phyloP scores from a whole-genome alignment of 805 yeast genomes.

The Yarrowia sp. region DNA sequence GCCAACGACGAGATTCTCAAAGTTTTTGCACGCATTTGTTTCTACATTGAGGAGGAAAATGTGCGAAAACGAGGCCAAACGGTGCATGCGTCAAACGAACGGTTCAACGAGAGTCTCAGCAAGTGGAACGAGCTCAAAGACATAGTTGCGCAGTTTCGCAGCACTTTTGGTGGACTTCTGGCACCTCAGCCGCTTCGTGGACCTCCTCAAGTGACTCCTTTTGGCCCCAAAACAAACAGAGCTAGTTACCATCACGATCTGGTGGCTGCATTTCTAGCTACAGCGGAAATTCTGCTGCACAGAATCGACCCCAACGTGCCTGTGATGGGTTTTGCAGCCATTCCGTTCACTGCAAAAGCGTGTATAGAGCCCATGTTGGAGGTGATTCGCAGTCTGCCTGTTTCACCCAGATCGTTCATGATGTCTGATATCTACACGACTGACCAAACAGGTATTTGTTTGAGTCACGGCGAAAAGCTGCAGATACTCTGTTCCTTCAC shows the following conservation, averaged over 20 bases:
- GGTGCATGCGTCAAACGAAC: not conserved
- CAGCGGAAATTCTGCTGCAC: not conserved
- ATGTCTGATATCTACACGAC: not conserved
- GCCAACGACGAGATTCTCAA: conserved; percentile 24
- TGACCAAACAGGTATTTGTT: not conserved
- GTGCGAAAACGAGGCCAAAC: not conserved
- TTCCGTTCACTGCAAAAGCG: conserved; percentile 14
- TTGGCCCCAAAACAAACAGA: conserved; percentile 2
- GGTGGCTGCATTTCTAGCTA: not conserved
- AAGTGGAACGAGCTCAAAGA: conserved; percentile 1
- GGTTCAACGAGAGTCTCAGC: not conserved
- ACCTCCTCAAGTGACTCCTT: not conserved
- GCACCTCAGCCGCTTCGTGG: not conserved
- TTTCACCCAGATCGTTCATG: not conserved
- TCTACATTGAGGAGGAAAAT: conserved; percentile 13
- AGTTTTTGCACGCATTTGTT: not conserved
- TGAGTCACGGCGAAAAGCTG: conserved; percentile 10
- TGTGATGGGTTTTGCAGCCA: conserved; percentile 2
- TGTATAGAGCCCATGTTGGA: not conserved
- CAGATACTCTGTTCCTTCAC: conserved; percentile 18
- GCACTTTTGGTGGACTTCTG: not conserved
- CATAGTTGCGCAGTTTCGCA: not conserved
- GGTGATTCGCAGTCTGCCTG: not conserved
- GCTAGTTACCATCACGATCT: conserved; percentile 2
- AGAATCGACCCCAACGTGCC: conserved; percentile 15